These are phyloP conservation scores for Cucumis melo DNA, from an alignment of 306 rosid genomes.

Conservation along the genomic window DNA sequence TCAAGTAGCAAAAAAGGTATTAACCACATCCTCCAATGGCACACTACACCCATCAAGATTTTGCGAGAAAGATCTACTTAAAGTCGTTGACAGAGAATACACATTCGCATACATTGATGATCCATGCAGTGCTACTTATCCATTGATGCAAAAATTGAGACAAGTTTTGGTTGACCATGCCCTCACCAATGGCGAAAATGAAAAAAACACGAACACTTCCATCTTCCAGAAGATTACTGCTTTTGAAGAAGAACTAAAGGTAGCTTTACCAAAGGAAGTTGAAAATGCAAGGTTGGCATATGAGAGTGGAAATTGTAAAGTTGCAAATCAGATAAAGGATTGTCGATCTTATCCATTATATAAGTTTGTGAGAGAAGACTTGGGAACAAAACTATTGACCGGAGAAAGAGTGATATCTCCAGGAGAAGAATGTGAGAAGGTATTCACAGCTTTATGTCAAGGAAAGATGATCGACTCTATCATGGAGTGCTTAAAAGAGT, in stretches of 20 bases:
- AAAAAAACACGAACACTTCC: conserved; percentile 50
- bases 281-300: conserved; percentile 39
- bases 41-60: conserved; percentile 78
- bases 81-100: conserved; percentile 59
- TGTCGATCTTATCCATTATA: conserved; percentile 83
- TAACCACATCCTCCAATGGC: conserved; percentile 64
- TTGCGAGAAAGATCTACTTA: conserved; percentile 63
- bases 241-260: conserved; percentile 58
- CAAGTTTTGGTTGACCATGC: conserved; percentile 71
- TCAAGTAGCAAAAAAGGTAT: conserved; percentile 57
- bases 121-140: conserved; percentile 68
- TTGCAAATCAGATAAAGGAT: conserved; percentile 48
- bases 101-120: conserved; percentile 58
- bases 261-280: conserved; percentile 61
- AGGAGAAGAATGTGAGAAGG: conserved; percentile 64
- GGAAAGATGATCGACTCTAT: conserved; percentile 69
- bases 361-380: conserved; percentile 62
- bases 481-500: conserved; percentile 51
- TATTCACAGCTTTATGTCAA: conserved; percentile 59
- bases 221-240: conserved; percentile 68
- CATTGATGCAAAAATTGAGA: conserved; percentile 72
- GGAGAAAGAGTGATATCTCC: conserved; percentile 62
- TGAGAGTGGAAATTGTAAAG: conserved; percentile 33
- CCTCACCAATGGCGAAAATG: conserved; percentile 34
- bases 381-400: conserved; percentile 35